Conservation (phyloP, 495 filamentous ascomycete genomes). For the Aeminium ludgeri region DNA sequence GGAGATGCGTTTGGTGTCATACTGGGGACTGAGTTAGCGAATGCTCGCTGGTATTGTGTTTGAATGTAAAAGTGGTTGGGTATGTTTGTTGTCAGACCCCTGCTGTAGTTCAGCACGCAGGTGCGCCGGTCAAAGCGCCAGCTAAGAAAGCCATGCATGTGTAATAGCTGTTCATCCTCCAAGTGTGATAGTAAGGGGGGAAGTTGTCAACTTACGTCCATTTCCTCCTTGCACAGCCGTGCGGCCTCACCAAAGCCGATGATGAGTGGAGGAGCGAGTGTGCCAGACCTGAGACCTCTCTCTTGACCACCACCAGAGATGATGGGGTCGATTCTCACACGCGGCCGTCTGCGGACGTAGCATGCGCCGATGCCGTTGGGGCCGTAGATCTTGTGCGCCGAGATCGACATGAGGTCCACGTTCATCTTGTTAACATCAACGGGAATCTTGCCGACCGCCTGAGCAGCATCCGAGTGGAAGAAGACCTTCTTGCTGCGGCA, state of each 20-base stretch:
- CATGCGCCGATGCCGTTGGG: slow-evolving; percentile 95
- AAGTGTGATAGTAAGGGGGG: slow-evolving; percentile 8
- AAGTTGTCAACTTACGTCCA: slow-evolving; percentile 47
- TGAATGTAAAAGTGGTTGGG: no score
- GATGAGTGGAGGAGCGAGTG: slow-evolving; percentile 70
- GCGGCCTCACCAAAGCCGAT: slow-evolving; percentile 95
- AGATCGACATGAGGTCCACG: slow-evolving; percentile 95
- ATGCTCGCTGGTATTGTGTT: neutral
- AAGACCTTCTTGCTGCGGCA: slow-evolving; percentile 86
- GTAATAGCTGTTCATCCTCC: slow-evolving; percentile 50
- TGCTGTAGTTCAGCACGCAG: slow-evolving; percentile 35
- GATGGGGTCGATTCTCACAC: slow-evolving; percentile 86
- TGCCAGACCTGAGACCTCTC: slow-evolving; percentile 82
- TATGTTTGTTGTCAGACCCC: no score
- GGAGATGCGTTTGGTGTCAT: slow-evolving; percentile 72
- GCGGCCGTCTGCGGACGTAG: slow-evolving; percentile 77
- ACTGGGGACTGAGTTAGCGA: slow-evolving; percentile 35
- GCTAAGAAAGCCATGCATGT: slow-evolving; percentile 47
- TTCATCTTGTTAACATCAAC: slow-evolving; percentile 94
- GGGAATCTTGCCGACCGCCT: slow-evolving; percentile 94
- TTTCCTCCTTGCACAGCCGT: slow-evolving; percentile 72
- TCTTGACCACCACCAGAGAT: slow-evolving; percentile 96
- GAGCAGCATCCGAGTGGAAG: slow-evolving; percentile 96
- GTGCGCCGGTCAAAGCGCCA: slow-evolving; percentile 25
- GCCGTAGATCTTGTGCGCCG: slow-evolving; percentile 97